phyloP scores from a whole-genome alignment of 2,329 filamentous ascomycete species.

The Aspergillus costaricaensis region DNA sequence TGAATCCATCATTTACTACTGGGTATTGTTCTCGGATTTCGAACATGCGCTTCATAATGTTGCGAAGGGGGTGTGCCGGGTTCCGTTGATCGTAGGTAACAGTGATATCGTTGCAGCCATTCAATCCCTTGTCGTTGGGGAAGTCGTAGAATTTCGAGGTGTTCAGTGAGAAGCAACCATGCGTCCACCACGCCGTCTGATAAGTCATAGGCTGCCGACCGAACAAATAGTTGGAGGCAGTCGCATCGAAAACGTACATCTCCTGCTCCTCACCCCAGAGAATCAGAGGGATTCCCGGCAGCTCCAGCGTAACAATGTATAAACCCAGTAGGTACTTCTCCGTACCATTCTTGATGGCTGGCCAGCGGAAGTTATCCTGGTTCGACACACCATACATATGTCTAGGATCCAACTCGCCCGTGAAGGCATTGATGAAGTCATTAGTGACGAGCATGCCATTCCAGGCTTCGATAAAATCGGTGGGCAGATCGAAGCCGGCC shows the following conservation, averaged over 20 bases:
- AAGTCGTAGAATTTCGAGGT: conserved; percentile 59
- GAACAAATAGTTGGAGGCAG: conserved; percentile 64
- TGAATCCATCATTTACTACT: conserved; percentile 60
- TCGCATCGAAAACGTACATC: conserved; percentile 64
- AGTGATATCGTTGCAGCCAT: conserved; percentile 58
- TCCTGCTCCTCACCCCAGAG: conserved; percentile 69
- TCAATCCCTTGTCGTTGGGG: conserved; percentile 54
- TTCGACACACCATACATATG: conserved; percentile 66
- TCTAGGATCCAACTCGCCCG: conserved; percentile 58
- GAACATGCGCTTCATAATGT: conserved; percentile 62
- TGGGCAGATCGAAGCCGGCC: conserved; percentile 54
- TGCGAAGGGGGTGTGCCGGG: conserved; percentile 60
- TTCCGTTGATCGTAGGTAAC: conserved; percentile 63
- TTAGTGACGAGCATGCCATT: conserved; percentile 58
- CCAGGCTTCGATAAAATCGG: conserved; percentile 58
- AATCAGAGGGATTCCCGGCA: conserved; percentile 61
- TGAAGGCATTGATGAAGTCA: conserved; percentile 61
- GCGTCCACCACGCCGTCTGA: conserved; percentile 62
- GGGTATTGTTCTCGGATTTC: conserved; percentile 58
- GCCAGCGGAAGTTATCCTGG: conserved; percentile 67
- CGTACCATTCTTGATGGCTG: conserved; percentile 57
- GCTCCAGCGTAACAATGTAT: conserved; percentile 59
- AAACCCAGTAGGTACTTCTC: conserved; percentile 58
- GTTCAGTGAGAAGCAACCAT: conserved; percentile 62
- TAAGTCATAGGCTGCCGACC: conserved; percentile 63